phyloP scores from a whole-genome alignment of 306 rosid genomes.

The Comarum palustre region DNA sequence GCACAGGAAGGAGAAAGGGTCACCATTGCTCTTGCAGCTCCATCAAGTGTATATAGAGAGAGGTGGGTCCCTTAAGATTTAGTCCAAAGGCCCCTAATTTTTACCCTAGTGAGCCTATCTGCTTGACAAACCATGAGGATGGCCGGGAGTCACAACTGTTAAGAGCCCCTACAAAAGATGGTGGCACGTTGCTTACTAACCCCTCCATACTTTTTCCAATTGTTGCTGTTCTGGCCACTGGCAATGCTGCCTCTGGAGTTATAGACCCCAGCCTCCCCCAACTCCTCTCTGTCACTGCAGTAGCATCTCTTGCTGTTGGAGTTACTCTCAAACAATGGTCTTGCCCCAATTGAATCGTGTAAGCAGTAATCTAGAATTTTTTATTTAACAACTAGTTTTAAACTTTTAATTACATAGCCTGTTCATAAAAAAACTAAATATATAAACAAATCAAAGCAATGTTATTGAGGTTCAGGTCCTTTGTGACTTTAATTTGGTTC shows the following conservation, averaged over 20 bases:
- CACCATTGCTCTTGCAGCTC: constrained; percentile 87
- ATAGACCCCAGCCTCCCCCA: constrained; percentile 85
- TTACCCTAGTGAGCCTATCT: constrained; percentile 85
- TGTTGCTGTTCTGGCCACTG: constrained; percentile 69
- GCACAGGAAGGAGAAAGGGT: constrained; percentile 95
- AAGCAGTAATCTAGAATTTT: constrained; percentile 9
- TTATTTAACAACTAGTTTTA: neutral
- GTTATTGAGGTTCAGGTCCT: neutral
- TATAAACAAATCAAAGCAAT: neutral
- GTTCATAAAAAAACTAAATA: neutral
- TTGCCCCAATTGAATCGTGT: constrained; percentile 77
- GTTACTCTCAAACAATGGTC: constrained; percentile 62
- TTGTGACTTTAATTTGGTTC: neutral
- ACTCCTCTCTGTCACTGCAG: constrained; percentile 59
- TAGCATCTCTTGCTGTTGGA: constrained; percentile 76
- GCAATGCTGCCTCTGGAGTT: constrained; percentile 87
- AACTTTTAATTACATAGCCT: neutral
- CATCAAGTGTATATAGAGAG: constrained; percentile 67
- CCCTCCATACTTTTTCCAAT: constrained; percentile 74
- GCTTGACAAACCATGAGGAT: constrained; percentile 88
- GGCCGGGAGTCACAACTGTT: constrained; percentile 80
- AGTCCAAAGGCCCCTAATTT: constrained; percentile 74
- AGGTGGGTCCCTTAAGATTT: constrained; percentile 75
- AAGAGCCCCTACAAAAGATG: constrained; percentile 75
- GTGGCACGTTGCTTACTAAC: constrained; percentile 49